phyloP scores from a whole-genome alignment of 169 alveolate species.

The Pseudocohnilembus persalinus region DNA sequence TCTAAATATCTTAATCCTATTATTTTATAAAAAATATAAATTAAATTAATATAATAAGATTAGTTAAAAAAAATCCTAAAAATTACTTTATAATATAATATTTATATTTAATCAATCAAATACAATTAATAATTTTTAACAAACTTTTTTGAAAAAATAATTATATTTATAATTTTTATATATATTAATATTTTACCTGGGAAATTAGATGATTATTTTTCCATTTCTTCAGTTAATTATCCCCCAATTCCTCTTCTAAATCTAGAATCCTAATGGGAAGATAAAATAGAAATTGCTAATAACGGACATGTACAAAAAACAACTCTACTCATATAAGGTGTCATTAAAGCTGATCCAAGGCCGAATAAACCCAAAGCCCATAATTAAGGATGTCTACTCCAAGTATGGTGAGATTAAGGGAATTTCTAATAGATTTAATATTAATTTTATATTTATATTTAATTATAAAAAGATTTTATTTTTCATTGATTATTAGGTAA shows the following conservation, averaged over 20 bases:
- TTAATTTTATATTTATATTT: no score
- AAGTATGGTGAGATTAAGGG: neutral
- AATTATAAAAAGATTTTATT: no score
- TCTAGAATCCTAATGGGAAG: neutral
- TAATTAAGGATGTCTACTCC: neutral
- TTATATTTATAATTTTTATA: no score
- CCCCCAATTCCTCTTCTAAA: neutral
- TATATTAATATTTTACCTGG: neutral
- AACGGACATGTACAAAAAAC: neutral
- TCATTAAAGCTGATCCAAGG: neutral
- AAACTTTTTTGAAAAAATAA: no score
- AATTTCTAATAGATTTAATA: neutral
- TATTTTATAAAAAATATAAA: no score
- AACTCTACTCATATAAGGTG: neutral
- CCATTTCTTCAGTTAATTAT: neutral
- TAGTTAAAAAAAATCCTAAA: no score
- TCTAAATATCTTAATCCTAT: no score
- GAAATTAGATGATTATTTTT: neutral
- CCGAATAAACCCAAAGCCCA: neutral
- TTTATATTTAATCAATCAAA: no score
- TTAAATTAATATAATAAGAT: no score
- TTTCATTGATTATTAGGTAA: neutral
- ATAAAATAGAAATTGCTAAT: neutral
- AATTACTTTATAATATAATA: no score
- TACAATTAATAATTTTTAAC: no score